Conservation (phyloP, 2,329 filamentous ascomycete genomes). For the Coniochaeta sp. region DNA sequence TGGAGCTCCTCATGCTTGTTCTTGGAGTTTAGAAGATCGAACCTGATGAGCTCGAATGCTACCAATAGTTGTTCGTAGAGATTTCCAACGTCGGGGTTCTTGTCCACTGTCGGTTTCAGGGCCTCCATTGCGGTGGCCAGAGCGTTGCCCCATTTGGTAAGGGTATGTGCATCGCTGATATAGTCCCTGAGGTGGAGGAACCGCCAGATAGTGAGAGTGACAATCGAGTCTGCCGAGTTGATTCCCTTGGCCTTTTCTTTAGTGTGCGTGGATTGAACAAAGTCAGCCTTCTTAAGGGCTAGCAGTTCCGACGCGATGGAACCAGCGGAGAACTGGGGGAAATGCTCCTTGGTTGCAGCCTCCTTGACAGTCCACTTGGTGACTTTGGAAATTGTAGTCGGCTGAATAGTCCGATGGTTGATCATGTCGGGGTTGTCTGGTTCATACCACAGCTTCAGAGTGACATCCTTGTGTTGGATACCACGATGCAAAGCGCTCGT, state of each 20-base stretch:
- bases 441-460: constrained; percentile 71
- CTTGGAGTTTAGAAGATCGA: constrained; percentile 68
- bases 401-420: constrained; percentile 45
- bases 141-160: constrained; percentile 79
- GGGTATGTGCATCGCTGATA: constrained; percentile 66
- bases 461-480: constrained; percentile 72
- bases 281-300: constrained; percentile 61
- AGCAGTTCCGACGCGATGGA: constrained; percentile 54
- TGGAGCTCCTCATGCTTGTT: constrained; percentile 47
- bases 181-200: constrained; percentile 88
- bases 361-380: constrained; percentile 69
- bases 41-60: constrained; percentile 76
- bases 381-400: constrained; percentile 17
- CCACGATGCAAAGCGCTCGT: constrained; percentile 75
- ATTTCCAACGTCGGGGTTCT: constrained; percentile 32
- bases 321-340: constrained; percentile 34
- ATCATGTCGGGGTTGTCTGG: constrained; percentile 41
- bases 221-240: constrained; percentile 57
- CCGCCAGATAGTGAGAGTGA: constrained; percentile 72
- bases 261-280: constrained; percentile 60
- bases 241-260: constrained; percentile 53
- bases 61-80: constrained; percentile 74
- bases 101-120: constrained; percentile 46
- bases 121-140: constrained; percentile 61
- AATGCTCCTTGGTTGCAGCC: constrained; percentile 39